Conservation (phyloP, 768 basidiomycete species). For the Trametes meyenii region DNA sequence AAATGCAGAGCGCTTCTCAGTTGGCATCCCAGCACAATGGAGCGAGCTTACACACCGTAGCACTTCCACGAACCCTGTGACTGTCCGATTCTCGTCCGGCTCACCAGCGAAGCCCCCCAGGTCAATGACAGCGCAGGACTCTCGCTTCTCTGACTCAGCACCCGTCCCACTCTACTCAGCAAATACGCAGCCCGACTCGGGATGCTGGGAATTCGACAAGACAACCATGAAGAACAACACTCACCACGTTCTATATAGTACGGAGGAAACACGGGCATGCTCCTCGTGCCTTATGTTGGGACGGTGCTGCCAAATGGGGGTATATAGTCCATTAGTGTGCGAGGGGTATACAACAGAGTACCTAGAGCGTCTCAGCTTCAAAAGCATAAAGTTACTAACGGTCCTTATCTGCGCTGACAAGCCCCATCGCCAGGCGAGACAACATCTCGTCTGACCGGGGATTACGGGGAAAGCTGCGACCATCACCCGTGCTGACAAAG, state of each 20-base stretch:
- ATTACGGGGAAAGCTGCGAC: conserved; percentile 68
- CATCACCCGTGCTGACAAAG: conserved; percentile 55
- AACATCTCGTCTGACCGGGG: conserved; percentile 68
- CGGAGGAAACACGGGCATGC: neutral
- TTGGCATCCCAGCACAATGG: conserved; percentile 5
- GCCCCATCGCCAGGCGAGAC: conserved; percentile 60
- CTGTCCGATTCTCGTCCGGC: neutral
- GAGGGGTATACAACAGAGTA: conserved; percentile 3
- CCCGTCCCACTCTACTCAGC: neutral
- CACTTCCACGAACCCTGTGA: neutral
- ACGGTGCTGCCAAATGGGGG: conserved; percentile 7
- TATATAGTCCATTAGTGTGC: conserved; percentile 11
- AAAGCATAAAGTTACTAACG: conserved; percentile 28
- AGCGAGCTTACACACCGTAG: conserved; percentile 8
- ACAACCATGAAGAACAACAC: neutral
- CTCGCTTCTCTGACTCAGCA: conserved; percentile 5
- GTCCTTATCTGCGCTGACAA: conserved; percentile 60
- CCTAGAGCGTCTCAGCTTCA: neutral
- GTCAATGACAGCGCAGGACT: neutral
- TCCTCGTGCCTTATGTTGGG: neutral
- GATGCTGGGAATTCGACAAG: neutral
- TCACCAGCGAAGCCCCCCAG: neutral
- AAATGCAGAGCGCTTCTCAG: neutral
- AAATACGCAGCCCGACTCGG: neutral
- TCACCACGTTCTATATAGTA: neutral